Base-by-base conservation (phyloP, 2,329 filamentous ascomycete genomes). In the Simplicillium aogashimaense region DNA sequence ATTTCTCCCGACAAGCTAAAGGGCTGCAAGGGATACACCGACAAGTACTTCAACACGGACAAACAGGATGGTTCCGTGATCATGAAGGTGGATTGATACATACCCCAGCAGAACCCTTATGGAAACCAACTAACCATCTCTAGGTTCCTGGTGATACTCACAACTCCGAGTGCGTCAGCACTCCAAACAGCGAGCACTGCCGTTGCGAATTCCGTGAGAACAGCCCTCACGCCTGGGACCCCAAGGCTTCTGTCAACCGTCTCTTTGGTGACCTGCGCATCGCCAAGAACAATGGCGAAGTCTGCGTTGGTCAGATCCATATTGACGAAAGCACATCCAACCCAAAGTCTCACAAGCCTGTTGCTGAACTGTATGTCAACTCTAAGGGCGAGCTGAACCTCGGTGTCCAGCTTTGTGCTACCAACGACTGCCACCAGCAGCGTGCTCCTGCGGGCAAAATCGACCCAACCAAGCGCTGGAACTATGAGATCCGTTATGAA, bases 171-270 rank as follows among this genome's bases (percentile, higher is more conserved):
- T 66, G 62, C 43, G 61, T 64, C 7, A 65, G 55, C 2, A 66
- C 64, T 1, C 44, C 54, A 1, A 56, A 63, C 50, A 64, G 60
- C 48, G 41, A 57, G 35, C 63, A 67, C 45, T 66, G 64, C 47
- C 63, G 61, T 20, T 64, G 59, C 9, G 64, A 67, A 47, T 50
- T 67, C 11, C 61, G 62, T 14, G 64, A 67, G 50, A 42, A 38
- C 13, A 49, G 38, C 25, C 60, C 59, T 1, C 51, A 37, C 3
- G 52, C 44, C 37, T 57, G 62, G 61, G 49, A 54, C 34, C 59
- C 62, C 7, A 55, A 50, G 10, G 48, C 42, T n/a, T 37, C 42
- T 4, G 48, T 45, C n/a, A 65, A 63, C 44, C 47, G 50, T 3
- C 50, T 65, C n/a, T 55, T 44, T 14, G 59, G 51, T 3, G 48